Evolutionary conservation across 2,329 filamentous ascomycete genomes (phyloP).

Genomic region (Tolypocladium ovalisporum): DNA sequence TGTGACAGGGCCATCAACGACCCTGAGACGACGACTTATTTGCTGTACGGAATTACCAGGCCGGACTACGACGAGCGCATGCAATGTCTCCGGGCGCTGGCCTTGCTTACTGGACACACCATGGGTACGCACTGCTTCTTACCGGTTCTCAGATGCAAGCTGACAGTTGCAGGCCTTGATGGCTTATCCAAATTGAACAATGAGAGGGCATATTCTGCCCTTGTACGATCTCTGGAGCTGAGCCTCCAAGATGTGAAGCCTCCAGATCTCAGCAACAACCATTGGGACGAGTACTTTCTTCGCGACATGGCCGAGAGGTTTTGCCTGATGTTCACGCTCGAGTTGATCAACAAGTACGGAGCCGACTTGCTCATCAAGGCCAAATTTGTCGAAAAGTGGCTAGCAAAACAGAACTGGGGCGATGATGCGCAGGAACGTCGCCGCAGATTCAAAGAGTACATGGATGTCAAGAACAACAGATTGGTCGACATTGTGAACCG

Average conservation of each 20-base stretch:
- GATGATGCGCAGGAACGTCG: slow-evolving; percentile 37
- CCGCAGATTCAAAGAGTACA: slow-evolving; percentile 42
- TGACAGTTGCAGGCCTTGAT: slow-evolving; percentile 18
- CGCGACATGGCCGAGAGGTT: slow-evolving; percentile 52
- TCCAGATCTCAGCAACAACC: slow-evolving; percentile 39
- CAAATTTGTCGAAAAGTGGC: slow-evolving; percentile 60
- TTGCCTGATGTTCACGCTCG: slow-evolving; percentile 44
- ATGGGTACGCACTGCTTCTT: slow-evolving; percentile 11
- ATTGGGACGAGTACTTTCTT: slow-evolving; percentile 53
- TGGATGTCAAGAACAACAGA: slow-evolving; percentile 36
- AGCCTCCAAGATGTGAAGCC: slow-evolving; percentile 38
- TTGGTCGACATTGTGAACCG: slow-evolving; percentile 41
- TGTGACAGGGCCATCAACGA: slow-evolving; percentile 51
- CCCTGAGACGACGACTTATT: slow-evolving; percentile 31
- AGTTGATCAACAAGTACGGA: slow-evolving; percentile 50
- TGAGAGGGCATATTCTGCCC: slow-evolving; percentile 39
- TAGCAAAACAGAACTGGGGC: slow-evolving; percentile 64
- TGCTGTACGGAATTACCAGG: slow-evolving; percentile 48
- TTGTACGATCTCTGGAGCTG: slow-evolving; percentile 50
- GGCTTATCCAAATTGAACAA: slow-evolving; percentile 37
- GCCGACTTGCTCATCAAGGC: slow-evolving; percentile 48
- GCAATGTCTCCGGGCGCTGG: slow-evolving; percentile 43
- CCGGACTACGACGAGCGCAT: slow-evolving; percentile 49
- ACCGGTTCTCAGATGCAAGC: slow-evolving; percentile 3
- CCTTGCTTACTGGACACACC: slow-evolving; percentile 37